Evolutionary conservation across 257 asterid genomes (phyloP).

Genomic region (Asclepias syriaca): DNA sequence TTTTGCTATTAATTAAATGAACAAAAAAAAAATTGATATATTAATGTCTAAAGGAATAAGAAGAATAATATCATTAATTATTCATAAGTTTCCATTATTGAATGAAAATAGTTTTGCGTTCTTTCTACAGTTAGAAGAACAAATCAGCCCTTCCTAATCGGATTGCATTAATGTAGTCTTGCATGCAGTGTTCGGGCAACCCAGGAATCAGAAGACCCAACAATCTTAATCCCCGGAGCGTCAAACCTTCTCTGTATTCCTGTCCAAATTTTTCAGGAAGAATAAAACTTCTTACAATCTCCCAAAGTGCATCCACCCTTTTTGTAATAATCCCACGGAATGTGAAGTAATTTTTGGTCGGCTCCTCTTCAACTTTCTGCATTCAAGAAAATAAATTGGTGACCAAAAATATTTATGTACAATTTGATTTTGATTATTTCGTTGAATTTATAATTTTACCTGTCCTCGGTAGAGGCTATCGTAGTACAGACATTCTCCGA

Average conservation of each 20-base stretch:
- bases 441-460: conserved; percentile 16
- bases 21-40: too few species aligned
- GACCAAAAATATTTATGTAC: too few species aligned
- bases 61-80: too few species aligned
- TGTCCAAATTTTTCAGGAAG: conserved; percentile 40
- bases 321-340: conserved; percentile 13
- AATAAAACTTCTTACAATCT: conserved; percentile 48
- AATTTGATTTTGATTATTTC: too few species aligned
- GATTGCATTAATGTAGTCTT: conserved; percentile 55
- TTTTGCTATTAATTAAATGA: too few species aligned
- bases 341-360: conserved; percentile 36
- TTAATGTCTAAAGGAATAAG: too few species aligned
- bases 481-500: conserved; percentile 48
- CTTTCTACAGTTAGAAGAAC: background rate
- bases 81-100: background rate
- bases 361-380: conserved; percentile 42
- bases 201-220: conserved; percentile 39
- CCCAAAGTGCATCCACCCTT: conserved; percentile 52
- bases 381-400: background rate
- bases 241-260: conserved; percentile 45
- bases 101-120: too few species aligned
- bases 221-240: conserved; percentile 28
- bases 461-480: conserved; percentile 42
- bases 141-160: conserved; percentile 30
- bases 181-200: conserved; percentile 42